These are phyloP conservation scores for Lignosus rhinocerotis DNA, from an alignment of 1,284 basidiomycete species.

Conservation along the genomic window DNA sequence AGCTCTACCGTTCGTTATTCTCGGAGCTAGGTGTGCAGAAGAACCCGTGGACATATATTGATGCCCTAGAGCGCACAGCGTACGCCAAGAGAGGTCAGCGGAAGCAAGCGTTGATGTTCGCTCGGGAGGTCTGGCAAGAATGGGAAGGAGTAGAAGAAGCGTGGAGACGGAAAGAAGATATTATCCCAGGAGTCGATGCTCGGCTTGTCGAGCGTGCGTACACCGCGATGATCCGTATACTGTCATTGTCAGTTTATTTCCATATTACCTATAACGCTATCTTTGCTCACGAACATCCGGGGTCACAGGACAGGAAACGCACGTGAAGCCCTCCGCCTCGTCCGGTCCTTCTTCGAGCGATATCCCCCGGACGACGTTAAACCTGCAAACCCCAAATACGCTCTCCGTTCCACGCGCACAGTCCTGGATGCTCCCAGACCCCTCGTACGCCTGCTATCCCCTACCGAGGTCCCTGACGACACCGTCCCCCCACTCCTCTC, in stretches of 20 bases:
- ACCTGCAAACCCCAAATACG: conserved; percentile 38
- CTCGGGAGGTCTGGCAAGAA: conserved; percentile 56
- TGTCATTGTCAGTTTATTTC: conserved; percentile 52
- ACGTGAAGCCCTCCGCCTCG: conserved; percentile 50
- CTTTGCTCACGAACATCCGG: background rate
- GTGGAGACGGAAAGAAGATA: conserved; percentile 19
- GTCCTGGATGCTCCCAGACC: conserved; percentile 53
- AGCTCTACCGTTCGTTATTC: conserved; percentile 52
- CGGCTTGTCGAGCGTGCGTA: conserved; percentile 67
- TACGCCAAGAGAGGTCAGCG: conserved; percentile 50
- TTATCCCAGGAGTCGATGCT: conserved; percentile 36
- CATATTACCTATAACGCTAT: conserved; percentile 2
- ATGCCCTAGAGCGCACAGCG: conserved; percentile 70
- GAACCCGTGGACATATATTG: conserved; percentile 60
- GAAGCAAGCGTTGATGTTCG: conserved; percentile 46
- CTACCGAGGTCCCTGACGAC: conserved; percentile 61
- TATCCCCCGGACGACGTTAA: conserved; percentile 58
- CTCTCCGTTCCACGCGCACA: conserved; percentile 55
- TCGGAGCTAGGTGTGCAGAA: conserved; percentile 42
- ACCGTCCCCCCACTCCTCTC: conserved; percentile 66
- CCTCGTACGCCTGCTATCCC: conserved; percentile 61
- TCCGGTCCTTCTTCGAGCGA: conserved; percentile 54
- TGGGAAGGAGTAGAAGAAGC: conserved; percentile 51
- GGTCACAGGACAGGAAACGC: conserved; percentile 48
- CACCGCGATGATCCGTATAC: conserved; percentile 61